These are phyloP conservation scores for Hemileia vastatrix DNA, from an alignment of 1,284 basidiomycete genomes.

Conservation along the genomic window DNA sequence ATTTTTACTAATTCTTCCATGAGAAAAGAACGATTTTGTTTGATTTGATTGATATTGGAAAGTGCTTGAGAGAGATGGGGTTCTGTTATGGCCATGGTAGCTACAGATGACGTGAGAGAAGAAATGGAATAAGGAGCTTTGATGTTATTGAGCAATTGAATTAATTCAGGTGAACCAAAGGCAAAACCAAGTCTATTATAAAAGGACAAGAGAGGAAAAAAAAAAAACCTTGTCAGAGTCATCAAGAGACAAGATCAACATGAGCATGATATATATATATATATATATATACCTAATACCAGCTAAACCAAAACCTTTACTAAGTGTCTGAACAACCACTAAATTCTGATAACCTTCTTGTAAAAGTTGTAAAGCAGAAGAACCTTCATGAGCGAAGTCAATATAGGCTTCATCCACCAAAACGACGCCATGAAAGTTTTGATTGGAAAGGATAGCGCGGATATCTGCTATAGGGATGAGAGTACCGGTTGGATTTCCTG, in stretches of 20 bases:
- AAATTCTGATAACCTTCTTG: conserved; percentile 70
- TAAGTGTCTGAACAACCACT: conserved; percentile 87
- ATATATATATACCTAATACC: conserved; percentile 63
- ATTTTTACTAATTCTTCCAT: conserved; percentile 49
- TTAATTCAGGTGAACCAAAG: conserved; percentile 73
- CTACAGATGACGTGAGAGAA: conserved; percentile 74
- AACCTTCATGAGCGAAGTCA: conserved; percentile 65
- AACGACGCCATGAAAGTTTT: conserved; percentile 76
- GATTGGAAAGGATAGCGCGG: conserved; percentile 64
- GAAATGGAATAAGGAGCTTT: conserved; percentile 99
- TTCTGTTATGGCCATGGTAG: conserved; percentile 67
- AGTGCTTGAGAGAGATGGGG: conserved; percentile 61
- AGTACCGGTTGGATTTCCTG: conserved; percentile 94
- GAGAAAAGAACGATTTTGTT: conserved; percentile 54
- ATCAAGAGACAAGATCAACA: neutral
- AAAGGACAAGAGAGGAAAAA: neutral
- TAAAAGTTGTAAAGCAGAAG: conserved; percentile 60
- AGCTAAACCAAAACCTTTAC: conserved; percentile 92
- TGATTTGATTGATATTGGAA: conserved; percentile 55
- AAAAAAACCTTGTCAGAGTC: neutral
- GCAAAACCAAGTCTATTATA: conserved; percentile 79
- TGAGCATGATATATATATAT: neutral
- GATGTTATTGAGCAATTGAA: conserved; percentile 87
- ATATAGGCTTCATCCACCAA: conserved; percentile 97
- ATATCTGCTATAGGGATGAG: conserved; percentile 65